A percentile compares a stretch with the other conserved stretches of the same genome.
These are phyloP conservation scores for Heteromeles arbutifolia DNA, from an alignment of 306 rosid species.

Conservation along the genomic window DNA sequence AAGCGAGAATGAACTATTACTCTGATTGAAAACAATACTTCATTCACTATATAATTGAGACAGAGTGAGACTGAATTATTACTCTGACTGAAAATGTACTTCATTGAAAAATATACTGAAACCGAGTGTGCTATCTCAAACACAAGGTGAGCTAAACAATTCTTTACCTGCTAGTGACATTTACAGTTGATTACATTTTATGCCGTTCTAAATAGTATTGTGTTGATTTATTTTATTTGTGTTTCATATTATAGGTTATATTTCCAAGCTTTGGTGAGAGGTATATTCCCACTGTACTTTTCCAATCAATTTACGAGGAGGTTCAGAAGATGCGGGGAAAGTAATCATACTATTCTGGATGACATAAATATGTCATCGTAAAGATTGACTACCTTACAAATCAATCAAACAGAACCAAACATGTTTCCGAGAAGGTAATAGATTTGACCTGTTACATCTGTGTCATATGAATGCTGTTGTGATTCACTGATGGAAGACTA, in stretches of 20 bases:
- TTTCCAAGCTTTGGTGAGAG: slow-evolving; percentile 97
- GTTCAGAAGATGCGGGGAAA: slow-evolving; percentile 44
- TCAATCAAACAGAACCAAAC: slow-evolving; percentile 21
- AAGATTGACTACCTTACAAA: slow-evolving; percentile 24
- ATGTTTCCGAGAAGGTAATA: slow-evolving; percentile 27
- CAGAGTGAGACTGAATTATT: neutral
- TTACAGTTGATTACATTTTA: neutral
- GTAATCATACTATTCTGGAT: slow-evolving; percentile 3
- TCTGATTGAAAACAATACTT: neutral
- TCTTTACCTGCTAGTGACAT: neutral
- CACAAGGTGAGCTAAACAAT: neutral
- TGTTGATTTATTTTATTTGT: neutral
- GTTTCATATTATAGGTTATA: slow-evolving; percentile 43
- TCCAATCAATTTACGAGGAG: slow-evolving; percentile 67
- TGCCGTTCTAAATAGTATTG: neutral
- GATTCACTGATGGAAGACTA: neutral
- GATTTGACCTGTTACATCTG: neutral
- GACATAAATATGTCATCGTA: neutral
- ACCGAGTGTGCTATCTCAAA: neutral
- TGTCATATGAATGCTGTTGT: neutral
- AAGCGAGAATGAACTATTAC: neutral
- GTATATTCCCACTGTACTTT: slow-evolving; percentile 71
- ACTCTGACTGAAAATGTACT: neutral
- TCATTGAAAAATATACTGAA: neutral
- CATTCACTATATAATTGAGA: neutral